A percentile compares a stretch with the other conserved stretches of the same genome.
Evolutionary conservation across 306 rosid species (phyloP).

Genomic region (Cercis canadensis): DNA sequence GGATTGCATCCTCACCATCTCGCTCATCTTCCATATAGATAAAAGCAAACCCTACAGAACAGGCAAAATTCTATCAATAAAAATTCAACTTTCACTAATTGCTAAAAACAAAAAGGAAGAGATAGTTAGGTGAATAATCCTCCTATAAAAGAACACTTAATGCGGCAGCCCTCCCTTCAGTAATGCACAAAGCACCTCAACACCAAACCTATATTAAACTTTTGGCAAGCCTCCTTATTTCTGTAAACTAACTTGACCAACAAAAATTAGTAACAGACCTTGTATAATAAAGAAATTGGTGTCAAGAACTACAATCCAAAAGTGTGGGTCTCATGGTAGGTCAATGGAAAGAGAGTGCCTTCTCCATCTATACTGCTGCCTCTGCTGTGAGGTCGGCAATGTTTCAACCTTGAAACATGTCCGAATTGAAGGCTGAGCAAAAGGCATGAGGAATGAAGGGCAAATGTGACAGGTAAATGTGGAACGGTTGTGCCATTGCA

Average conservation of each 20-base stretch:
- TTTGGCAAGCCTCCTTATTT: conserved; percentile 65
- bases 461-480: conserved; percentile 77
- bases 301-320: conserved; percentile 95
- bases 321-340: conserved; percentile 92
- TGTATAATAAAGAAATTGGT: conserved; percentile 79
- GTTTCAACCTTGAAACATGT: conserved; percentile 77
- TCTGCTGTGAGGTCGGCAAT: conserved; percentile 79
- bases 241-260: conserved; percentile 83
- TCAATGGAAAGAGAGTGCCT: conserved; percentile 83
- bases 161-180: conserved; percentile 46
- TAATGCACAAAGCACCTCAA: conserved; percentile 55
- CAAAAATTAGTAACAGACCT: conserved; percentile 96
- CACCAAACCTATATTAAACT: conserved; percentile 54
- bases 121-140: conserved; percentile 29
- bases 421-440: conserved; percentile 82
- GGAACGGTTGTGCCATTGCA: conserved; percentile 75
- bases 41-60: conserved; percentile 85
- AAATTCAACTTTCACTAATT: conserved; percentile 15
- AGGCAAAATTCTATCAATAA: conserved; percentile 29
- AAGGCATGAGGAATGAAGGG: conserved; percentile 76
- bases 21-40: conserved; percentile 97
- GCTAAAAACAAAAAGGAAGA: conserved; percentile 11
- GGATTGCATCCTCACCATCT: conserved; percentile 95
- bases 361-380: conserved; percentile 86
- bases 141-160: conserved; percentile 49